Conservation (phyloP, 495 filamentous ascomycete genomes). For the Delitschia confertaspora region DNA sequence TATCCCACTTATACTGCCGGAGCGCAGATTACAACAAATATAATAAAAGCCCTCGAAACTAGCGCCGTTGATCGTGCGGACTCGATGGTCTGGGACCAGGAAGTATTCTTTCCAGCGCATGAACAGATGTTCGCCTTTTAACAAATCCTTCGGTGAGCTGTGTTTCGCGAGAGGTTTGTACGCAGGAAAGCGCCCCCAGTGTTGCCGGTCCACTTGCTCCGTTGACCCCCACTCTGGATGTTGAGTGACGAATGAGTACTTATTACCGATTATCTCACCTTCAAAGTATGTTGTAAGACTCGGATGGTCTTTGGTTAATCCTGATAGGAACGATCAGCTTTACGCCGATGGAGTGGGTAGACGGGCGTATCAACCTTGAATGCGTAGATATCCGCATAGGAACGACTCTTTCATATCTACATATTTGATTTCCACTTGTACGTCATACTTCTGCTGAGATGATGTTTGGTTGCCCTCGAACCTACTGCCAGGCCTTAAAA, state of each 20-base stretch:
- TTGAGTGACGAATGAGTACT: conserved; percentile 85
- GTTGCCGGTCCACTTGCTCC: conserved; percentile 84
- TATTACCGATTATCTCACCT: conserved; percentile 93
- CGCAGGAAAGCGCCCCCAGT: conserved; percentile 85
- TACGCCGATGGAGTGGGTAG: neutral
- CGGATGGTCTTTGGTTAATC: conserved; percentile 88
- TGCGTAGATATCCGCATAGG: conserved; percentile 89
- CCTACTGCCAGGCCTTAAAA: conserved; percentile 75
- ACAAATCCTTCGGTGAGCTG: conserved; percentile 60
- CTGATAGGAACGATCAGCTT: conserved; percentile 42
- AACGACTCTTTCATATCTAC: conserved; percentile 93
- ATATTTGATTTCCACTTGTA: conserved; percentile 94
- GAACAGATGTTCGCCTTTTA: conserved; percentile 83
- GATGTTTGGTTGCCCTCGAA: conserved; percentile 89
- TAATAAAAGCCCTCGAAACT: conserved; percentile 99
- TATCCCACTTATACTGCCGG: conserved; percentile 78
- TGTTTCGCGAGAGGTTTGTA: conserved; percentile 73
- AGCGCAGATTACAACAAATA: conserved; percentile 93
- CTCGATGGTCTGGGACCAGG: conserved; percentile 88
- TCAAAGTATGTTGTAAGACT: conserved; percentile 97
- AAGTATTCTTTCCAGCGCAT: conserved; percentile 99
- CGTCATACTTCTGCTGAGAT: conserved; percentile 82
- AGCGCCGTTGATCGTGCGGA: conserved; percentile 79
- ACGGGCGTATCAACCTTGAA: conserved; percentile 62
- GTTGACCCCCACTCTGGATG: conserved; percentile 86